phyloP scores from a whole-genome alignment of 768 basidiomycete genomes.

The Termitomyces sp. region DNA sequence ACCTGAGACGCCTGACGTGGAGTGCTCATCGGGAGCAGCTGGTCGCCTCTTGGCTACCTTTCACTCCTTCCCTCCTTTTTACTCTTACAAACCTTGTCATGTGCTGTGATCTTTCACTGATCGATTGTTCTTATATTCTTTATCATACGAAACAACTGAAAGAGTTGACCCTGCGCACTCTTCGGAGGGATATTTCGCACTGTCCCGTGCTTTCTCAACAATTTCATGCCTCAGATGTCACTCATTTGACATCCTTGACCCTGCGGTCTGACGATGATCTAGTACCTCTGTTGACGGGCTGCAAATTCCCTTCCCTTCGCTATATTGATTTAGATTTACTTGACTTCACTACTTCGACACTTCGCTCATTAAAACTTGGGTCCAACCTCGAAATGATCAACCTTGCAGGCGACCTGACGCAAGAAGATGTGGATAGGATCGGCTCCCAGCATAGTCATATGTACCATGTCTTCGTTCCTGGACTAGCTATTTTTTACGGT shows the following conservation, averaged over 20 bases:
- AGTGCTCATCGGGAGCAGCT: slow-evolving; percentile 4
- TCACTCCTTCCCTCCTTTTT: slow-evolving; percentile 1
- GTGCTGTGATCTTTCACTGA: background rate
- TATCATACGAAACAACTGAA: background rate
- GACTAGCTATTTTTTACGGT: background rate
- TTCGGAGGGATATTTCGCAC: background rate
- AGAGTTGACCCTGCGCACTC: background rate
- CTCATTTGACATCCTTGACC: background rate
- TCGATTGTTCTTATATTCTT: background rate
- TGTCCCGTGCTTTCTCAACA: background rate
- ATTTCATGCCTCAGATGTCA: background rate
- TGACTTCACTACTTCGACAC: background rate
- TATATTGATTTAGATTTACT: background rate
- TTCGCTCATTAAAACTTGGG: background rate
- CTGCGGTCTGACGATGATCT: background rate
- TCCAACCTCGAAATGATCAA: background rate
- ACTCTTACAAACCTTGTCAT: slow-evolving; percentile 2
- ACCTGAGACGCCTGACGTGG: slow-evolving; percentile 4
- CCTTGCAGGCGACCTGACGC: background rate
- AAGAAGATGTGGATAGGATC: background rate
- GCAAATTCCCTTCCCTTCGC: slow-evolving; percentile 1
- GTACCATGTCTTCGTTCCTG: background rate
- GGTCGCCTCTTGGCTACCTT: slow-evolving; percentile 6
- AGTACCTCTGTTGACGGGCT: background rate
- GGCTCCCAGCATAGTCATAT: background rate